Base-by-base conservation (phyloP, 208 protist species). In the Herpetomonas tarakana region DNA sequence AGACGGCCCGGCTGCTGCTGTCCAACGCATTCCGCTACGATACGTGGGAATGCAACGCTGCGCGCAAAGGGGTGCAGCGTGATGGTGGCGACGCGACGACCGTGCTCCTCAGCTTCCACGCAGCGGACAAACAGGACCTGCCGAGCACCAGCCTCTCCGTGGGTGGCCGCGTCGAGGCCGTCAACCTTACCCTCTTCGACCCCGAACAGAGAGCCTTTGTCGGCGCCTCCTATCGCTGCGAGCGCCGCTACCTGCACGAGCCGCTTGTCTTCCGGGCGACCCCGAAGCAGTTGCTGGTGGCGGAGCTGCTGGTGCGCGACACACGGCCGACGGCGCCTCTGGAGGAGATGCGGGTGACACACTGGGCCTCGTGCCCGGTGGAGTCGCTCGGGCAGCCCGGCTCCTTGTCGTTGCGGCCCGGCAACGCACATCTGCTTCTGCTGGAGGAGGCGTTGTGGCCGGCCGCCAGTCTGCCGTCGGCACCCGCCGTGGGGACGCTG, bases 1-100 rank as follows among this genome's bases (percentile, higher is more conserved):
- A 95, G 62, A 86, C 78, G 24, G 84, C 85, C 12, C 83, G 89
- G 3, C 70, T 91, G 31, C 77, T 95, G 16, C 75, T 95, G 12
- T 91, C 86, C 26, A 92, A 79, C 59, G 89, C 86, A 29, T 88
- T 93, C 25, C 77, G 89, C 38, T 81, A 95, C 62, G 89, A 95
- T 60, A 93, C 89, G 21, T 92, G 77, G 77, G 89, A 95, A 58
- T 78, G 68, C 50, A 76, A 51, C 21, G 66, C 76, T 21, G 78
- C 83, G 2, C 57, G 56, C 4, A 67, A 72, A 47, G 61, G 65
- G 53, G 66, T 82, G 14, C 52, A 56, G 50, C 78, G 63, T 1
- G 62, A 68, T 12, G 76, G 76, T 4, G 74, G 71, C 22, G 62
- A 50, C 16, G 76, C 57, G 22, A 57, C 61, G 21, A 78, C 79